A percentile compares a stretch with the other conserved stretches of the same genome.
Conservation (phyloP, 2,329 filamentous ascomycete species). For the Fusarium sterilihyphosum region DNA sequence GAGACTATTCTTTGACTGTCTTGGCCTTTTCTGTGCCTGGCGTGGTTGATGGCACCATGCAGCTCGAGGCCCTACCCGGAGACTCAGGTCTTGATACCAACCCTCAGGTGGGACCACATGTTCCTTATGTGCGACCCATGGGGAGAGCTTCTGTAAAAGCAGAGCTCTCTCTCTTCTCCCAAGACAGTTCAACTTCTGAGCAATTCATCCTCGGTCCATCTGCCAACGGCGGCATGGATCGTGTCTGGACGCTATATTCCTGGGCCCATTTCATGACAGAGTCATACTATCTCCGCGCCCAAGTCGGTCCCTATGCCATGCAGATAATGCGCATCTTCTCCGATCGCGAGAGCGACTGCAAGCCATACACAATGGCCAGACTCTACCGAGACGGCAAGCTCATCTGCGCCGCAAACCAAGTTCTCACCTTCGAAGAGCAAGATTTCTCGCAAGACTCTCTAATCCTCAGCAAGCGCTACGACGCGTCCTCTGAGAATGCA, state of each 20-base stretch:
- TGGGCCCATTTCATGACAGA: accelerated
- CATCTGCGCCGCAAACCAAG: not conserved
- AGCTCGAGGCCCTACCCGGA: accelerated
- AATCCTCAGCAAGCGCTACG: not conserved
- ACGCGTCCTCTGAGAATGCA: accelerated
- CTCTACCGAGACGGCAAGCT: not conserved
- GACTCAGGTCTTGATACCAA: not conserved
- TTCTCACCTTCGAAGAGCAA: not conserved
- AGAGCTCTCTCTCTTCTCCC: not conserved
- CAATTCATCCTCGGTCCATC: not conserved
- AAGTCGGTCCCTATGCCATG: not conserved
- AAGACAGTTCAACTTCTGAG: not conserved
- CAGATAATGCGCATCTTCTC: not conserved
- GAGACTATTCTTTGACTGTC: accelerated
- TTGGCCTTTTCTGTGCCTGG: not conserved
- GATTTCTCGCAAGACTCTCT: accelerated
- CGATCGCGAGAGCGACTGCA: not conserved
- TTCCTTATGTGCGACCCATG: no score
- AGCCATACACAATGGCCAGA: not conserved
- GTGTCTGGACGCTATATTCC: not conserved
- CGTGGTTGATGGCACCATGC: not conserved
- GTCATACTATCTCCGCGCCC: not conserved
- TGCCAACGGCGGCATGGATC: not conserved
- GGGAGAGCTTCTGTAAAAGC: accelerated
- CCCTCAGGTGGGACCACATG: accelerated